Conservation (phyloP, 257 asterid species). For the Lithospermum erythrorhizon region DNA sequence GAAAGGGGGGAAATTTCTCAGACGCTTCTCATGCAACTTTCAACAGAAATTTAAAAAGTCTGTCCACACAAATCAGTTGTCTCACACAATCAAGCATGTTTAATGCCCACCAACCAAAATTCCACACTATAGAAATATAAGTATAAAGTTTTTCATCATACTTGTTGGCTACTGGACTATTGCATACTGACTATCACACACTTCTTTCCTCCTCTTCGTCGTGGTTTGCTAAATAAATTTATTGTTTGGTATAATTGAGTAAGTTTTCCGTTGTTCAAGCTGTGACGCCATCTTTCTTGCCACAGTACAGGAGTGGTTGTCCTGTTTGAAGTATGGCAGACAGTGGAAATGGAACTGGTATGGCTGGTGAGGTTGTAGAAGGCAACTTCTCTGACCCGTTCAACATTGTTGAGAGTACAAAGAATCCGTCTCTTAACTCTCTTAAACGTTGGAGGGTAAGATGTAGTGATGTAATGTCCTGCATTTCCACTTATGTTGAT, state of each 20-base stretch:
- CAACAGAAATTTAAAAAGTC: background rate
- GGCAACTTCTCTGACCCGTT: conserved; percentile 59
- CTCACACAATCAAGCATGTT: background rate
- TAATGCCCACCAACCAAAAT: too few relatives aligned
- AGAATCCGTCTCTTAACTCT: conserved; percentile 52
- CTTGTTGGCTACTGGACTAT: too few relatives aligned
- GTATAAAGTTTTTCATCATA: too few relatives aligned
- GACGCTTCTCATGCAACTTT: background rate
- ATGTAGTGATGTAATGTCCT: background rate
- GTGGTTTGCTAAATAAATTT: too few relatives aligned
- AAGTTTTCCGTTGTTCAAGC: background rate
- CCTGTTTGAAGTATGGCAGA: background rate
- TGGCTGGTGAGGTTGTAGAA: conserved; percentile 10
- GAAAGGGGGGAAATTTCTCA: background rate
- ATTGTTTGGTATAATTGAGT: background rate
- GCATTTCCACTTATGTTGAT: too few relatives aligned
- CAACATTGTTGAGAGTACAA: conserved; percentile 65
- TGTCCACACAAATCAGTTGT: background rate
- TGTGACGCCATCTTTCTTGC: background rate
- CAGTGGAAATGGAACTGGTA: conserved; percentile 12
- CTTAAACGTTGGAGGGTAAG: conserved; percentile 95
- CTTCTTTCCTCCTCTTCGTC: background rate
- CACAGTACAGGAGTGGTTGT: background rate
- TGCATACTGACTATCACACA: background rate
- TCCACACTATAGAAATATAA: background rate